Evolutionary conservation across 1,139 yeast species (phyloP).

Genomic region (Candida anutae): DNA sequence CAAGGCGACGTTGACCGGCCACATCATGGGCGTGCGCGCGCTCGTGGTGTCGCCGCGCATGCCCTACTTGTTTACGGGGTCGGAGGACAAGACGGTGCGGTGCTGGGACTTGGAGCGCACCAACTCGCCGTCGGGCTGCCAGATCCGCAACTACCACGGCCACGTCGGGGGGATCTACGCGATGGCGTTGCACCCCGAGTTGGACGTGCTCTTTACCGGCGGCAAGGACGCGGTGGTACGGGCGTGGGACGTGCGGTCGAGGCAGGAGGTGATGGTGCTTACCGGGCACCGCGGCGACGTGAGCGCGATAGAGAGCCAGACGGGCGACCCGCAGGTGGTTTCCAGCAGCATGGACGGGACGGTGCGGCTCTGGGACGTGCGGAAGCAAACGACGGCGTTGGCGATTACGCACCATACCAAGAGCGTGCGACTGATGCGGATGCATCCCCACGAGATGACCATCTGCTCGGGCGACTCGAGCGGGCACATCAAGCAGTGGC

Average conservation of each 20-base stretch:
- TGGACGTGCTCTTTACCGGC: constrained; percentile 81
- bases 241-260: constrained; percentile 89
- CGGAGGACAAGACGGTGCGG: constrained; percentile 90
- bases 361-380: constrained; percentile 74
- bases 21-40: constrained; percentile 81
- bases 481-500: constrained; percentile 80
- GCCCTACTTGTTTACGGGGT: constrained; percentile 86
- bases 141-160: constrained; percentile 83
- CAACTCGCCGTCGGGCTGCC: constrained; percentile 45
- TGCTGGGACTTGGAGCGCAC: constrained; percentile 96
- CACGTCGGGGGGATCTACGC: constrained; percentile 88
- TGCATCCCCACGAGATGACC: constrained; percentile 69
- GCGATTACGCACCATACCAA: constrained; percentile 79
- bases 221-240: constrained; percentile 84
- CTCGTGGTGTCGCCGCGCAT: constrained; percentile 63
- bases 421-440: constrained; percentile 64
- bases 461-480: constrained; percentile 70
- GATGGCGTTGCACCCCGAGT: constrained; percentile 76
- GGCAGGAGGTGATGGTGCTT: constrained; percentile 67
- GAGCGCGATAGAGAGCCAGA: constrained; percentile 57
- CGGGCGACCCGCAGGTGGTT: constrained; percentile 77
- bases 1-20: constrained; percentile 79
- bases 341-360: constrained; percentile 84
- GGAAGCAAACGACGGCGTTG: constrained; percentile 35
- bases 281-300: constrained; percentile 79